These are phyloP conservation scores for Penium margaritaceum DNA, from an alignment of 139 green algal genomes.

Conservation along the genomic window DNA sequence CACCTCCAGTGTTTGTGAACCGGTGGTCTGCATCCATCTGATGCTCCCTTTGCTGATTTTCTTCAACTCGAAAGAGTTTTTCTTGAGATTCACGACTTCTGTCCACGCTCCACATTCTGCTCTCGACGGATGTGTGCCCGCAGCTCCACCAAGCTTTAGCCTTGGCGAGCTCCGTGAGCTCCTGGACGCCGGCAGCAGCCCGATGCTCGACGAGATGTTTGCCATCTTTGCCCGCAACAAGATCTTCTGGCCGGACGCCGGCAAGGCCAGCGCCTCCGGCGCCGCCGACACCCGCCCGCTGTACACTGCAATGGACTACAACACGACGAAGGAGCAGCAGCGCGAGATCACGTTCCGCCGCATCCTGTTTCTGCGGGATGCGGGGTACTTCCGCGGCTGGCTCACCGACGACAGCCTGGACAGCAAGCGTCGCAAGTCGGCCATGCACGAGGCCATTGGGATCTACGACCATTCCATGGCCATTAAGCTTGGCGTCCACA, in stretches of 20 bases:
- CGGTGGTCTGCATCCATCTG: neutral
- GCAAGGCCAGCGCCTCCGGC: too few relatives aligned
- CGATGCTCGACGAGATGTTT: conserved; percentile 17
- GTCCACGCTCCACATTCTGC: too few relatives aligned
- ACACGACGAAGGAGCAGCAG: conserved; percentile 39
- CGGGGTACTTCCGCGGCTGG: conserved; percentile 25
- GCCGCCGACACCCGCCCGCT: conserved; percentile 11
- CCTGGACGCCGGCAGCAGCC: conserved; percentile 4
- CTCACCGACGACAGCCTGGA: conserved; percentile 27
- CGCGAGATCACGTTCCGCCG: conserved; percentile 20
- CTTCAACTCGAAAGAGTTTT: neutral
- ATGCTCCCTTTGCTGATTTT: neutral
- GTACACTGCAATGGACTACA: conserved; percentile 43
- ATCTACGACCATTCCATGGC: conserved; percentile 74
- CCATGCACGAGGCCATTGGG: conserved; percentile 62
- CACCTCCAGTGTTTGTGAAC: neutral
- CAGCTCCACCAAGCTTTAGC: conserved; percentile 20
- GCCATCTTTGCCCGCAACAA: conserved; percentile 33
- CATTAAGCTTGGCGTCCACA: conserved; percentile 86
- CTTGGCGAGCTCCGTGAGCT: conserved; percentile 1
- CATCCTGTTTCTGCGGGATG: conserved; percentile 27
- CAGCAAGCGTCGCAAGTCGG: conserved; percentile 21
- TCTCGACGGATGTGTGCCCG: too few relatives aligned
- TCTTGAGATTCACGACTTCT: neutral
- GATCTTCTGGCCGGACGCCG: conserved; percentile 38